These are phyloP conservation scores for Astrocystis sublimbata DNA, from an alignment of 495 filamentous ascomycete genomes.

Conservation along the genomic window DNA sequence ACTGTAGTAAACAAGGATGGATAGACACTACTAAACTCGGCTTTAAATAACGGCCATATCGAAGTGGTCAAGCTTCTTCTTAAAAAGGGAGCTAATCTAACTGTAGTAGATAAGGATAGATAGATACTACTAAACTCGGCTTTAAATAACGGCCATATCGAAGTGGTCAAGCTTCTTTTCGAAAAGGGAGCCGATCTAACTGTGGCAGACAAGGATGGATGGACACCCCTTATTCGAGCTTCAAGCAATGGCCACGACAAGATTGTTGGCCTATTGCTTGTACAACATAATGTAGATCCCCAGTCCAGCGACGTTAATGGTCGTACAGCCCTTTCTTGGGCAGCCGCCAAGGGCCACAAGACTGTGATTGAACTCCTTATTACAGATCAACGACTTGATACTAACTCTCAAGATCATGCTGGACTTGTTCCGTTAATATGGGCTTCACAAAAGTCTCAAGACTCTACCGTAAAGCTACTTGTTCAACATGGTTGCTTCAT, in stretches of 20 bases:
- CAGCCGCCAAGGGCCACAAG: too few species aligned
- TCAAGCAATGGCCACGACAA: neutral
- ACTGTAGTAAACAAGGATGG: neutral
- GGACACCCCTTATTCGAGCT: neutral
- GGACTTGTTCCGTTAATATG: too few species aligned
- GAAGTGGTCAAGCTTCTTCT: neutral
- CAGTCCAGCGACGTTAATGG: neutral
- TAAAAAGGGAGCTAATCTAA: neutral
- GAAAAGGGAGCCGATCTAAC: neutral
- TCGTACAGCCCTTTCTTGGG: neutral
- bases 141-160: neutral
- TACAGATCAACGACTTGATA: too few species aligned
- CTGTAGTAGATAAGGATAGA: too few species aligned
- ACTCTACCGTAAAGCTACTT: too few species aligned
- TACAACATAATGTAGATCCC: neutral
- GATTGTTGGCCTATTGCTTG: neutral
- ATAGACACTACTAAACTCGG: neutral
- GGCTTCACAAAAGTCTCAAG: too few species aligned
- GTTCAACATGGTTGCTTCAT: too few species aligned
- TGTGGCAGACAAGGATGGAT: neutral
- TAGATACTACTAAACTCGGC: neutral
- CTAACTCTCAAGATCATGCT: too few species aligned
- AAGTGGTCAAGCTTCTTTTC: neutral
- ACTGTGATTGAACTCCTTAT: too few species aligned
- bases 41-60: neutral